Percentiles rank a stretch among this genome's conserved stretches.
Evolutionary conservation across 1,284 basidiomycete genomes (phyloP).

Genomic region (Sanghuangporus sanghuang): DNA sequence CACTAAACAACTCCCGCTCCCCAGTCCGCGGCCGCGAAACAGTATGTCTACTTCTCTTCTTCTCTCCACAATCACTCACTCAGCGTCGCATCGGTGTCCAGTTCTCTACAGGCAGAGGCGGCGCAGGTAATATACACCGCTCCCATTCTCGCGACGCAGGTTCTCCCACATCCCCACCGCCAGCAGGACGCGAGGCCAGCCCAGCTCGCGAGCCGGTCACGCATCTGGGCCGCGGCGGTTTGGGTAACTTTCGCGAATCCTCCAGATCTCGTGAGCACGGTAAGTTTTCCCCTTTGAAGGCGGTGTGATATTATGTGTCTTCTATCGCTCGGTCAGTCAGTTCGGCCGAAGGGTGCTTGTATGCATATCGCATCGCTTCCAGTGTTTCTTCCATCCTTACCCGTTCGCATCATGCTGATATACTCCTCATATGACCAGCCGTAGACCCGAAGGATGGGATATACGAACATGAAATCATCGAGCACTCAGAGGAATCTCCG

Average conservation of each 20-base stretch:
- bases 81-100: constrained; percentile 21
- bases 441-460: not conserved
- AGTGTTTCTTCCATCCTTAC: not conserved
- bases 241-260: constrained; percentile 72
- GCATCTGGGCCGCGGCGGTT: constrained; percentile 71
- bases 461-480: constrained; percentile 8
- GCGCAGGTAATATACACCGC: constrained; percentile 58
- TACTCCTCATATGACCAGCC: not conserved
- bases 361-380: not conserved
- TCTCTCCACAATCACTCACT: not conserved
- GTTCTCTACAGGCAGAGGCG: constrained; percentile 62
- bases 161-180: constrained; percentile 32
- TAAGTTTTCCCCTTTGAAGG: not conserved
- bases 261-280: constrained; percentile 42
- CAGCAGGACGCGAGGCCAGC: constrained; percentile 52
- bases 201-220: constrained; percentile 31
- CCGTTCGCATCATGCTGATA: not conserved
- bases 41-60: constrained; percentile 21
- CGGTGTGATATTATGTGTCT: not conserved
- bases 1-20: constrained; percentile 21
- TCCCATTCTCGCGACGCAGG: constrained; percentile 32
- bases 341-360: not conserved
- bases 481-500: constrained; percentile 4
- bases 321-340: not conserved
- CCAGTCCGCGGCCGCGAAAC: constrained; percentile 28